Evolutionary conservation across 192 early-diverging fungal species (phyloP), one percentile per base, ranked within the genome.

Genomic region (Backusella mclennaniae): DNA sequence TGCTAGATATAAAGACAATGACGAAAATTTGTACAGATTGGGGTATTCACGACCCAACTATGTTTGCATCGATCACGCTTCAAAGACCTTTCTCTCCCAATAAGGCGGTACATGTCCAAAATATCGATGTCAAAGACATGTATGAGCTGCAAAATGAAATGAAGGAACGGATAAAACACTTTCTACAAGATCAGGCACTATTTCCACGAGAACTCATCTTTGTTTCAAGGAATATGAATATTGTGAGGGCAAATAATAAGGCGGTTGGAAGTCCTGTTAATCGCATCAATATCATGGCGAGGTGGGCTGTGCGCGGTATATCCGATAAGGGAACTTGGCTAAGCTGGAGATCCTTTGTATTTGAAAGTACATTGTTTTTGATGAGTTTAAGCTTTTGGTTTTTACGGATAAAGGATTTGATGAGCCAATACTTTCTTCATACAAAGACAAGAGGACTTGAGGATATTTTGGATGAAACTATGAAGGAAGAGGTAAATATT

Each of bases 161-260:
- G 56, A 96, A 97, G 84, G 84, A 90, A 19, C 84, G 89, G 6
- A 87, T 94, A 4, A 86, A 90, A 39, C 78, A 91, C 2, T 96
- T 96, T 35, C 81, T 98, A 59, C 79, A 80, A 35, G 86, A 94
- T 52, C 88, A 93, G 44, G 88, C 89, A 46, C 77, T 82, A 6
- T 78, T 98, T 46, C 97, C 97, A 39, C 92, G 90, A 39, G 97
- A 96, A 82, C 84, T 98, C 9, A 95, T 98, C 39, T 97, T 98
- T 79, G 84, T 98, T 26, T 90, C 90, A 11, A 84, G 96, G 41
- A 97, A 97, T 75, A 92, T 97, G 90, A 95, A 95, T 73, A 91
- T 92, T 49, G 90, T 92, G 44, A 86, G 94, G 1, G 89, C 94
- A n/a, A 92, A 93, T 75, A 98, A 98, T 84, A 94, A 94, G 79